A percentile compares a stretch with the other conserved stretches of the same genome.
Conservation (phyloP, 1,139 yeast genomes). For the Candida neerlandica region DNA sequence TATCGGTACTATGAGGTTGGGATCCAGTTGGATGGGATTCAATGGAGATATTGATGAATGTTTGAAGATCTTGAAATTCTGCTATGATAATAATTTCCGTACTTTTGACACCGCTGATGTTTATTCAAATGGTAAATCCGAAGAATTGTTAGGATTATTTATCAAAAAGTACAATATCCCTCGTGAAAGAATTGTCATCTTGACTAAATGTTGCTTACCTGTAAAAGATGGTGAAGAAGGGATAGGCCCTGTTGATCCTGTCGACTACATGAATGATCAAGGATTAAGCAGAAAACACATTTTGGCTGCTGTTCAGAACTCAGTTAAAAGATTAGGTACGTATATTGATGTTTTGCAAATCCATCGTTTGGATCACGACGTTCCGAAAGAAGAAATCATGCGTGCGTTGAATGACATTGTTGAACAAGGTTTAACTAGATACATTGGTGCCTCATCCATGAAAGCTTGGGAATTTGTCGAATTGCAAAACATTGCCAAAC, state of each 20-base stretch:
- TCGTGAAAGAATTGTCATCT: slow-evolving; percentile 33
- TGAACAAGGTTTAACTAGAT: slow-evolving; percentile 49
- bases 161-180: slow-evolving; percentile 24
- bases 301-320: slow-evolving; percentile 49
- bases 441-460: slow-evolving; percentile 66
- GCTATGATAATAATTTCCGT: slow-evolving; percentile 52
- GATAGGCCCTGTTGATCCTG: slow-evolving; percentile 12
- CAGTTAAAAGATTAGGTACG: slow-evolving; percentile 54
- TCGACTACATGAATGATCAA: slow-evolving; percentile 12
- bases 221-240: slow-evolving; percentile 17
- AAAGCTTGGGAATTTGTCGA: slow-evolving; percentile 48
- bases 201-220: slow-evolving; percentile 36
- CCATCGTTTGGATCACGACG: slow-evolving; percentile 50
- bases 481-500: slow-evolving; percentile 55
- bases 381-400: slow-evolving; percentile 55
- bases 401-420: slow-evolving; percentile 55
- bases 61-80: slow-evolving; percentile 42
- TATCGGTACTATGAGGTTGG: slow-evolving; percentile 6
- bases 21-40: slow-evolving; percentile 4
- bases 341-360: slow-evolving; percentile 50
- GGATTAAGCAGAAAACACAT: slow-evolving; percentile 53
- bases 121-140: slow-evolving; percentile 28
- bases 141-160: slow-evolving; percentile 23
- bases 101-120: slow-evolving; percentile 39
- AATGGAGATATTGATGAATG: slow-evolving; percentile 15